Evolutionary conservation across 345 rosid genomes (phyloP).

Genomic region (Eucalyptus microcorys): DNA sequence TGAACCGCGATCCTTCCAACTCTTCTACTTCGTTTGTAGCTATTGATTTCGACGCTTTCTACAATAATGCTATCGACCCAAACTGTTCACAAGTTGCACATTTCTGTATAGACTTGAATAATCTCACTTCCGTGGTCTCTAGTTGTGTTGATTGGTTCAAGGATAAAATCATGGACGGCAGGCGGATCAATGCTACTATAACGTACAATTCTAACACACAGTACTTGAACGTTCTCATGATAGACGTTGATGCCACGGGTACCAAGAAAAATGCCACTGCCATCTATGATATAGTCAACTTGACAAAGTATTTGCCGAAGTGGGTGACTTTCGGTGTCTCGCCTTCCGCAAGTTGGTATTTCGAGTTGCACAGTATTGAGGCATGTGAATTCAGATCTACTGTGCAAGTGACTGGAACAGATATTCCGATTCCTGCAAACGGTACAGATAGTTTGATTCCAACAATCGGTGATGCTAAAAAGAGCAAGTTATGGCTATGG

Average conservation of each 20-base stretch:
- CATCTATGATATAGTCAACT: background rate
- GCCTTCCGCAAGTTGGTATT: fast-evolving
- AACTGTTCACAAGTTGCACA: no score
- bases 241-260: background rate
- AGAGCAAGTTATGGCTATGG: background rate
- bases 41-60: background rate
- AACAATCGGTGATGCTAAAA: no score
- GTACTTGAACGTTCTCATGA: background rate
- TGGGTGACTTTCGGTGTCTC: no score
- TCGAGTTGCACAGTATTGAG: no score
- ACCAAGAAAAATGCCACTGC: background rate
- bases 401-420: no score
- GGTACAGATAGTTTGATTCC: no score
- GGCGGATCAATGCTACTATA: background rate
- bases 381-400: no score
- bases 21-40: background rate
- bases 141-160: background rate
- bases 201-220: background rate
- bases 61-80: background rate
- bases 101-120: background rate
- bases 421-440: no score
- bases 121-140: background rate
- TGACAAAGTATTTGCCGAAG: background rate
- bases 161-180: background rate
- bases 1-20: no score